phyloP scores from a whole-genome alignment of 768 basidiomycete species.

The Boletus bicolor region DNA sequence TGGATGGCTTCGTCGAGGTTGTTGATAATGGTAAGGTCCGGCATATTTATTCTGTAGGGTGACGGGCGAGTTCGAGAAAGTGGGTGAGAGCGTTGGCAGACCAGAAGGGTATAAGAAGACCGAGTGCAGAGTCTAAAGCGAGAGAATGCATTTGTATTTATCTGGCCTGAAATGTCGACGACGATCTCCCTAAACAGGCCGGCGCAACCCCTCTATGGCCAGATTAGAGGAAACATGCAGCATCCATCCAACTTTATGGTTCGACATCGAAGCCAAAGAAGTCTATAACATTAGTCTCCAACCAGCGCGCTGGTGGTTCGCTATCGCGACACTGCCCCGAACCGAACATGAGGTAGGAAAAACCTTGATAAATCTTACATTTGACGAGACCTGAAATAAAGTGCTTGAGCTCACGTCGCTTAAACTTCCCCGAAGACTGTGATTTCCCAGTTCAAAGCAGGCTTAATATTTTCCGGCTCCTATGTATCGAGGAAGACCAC shows the following conservation, averaged over 20 bases:
- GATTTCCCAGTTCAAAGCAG: background rate
- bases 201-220: background rate
- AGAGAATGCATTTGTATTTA: background rate
- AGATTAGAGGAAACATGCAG: background rate
- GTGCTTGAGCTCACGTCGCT: background rate
- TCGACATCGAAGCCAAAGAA: too few species aligned
- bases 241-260: too few species aligned
- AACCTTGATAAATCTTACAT: background rate
- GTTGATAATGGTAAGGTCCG: constrained; percentile 13
- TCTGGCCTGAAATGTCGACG: background rate
- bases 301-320: background rate
- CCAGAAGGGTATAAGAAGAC: background rate
- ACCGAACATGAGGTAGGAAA: background rate
- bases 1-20: constrained; percentile 20
- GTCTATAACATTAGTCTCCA: background rate
- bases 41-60: constrained; percentile 3
- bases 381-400: background rate
- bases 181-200: background rate
- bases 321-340: background rate
- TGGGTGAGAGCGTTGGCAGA: background rate
- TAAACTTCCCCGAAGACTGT: background rate
- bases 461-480: background rate
- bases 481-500: background rate
- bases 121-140: background rate
- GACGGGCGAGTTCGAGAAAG: background rate